phyloP scores from a whole-genome alignment of 129 eudicot species.

The Chrysanthemum lavandulifolium region DNA sequence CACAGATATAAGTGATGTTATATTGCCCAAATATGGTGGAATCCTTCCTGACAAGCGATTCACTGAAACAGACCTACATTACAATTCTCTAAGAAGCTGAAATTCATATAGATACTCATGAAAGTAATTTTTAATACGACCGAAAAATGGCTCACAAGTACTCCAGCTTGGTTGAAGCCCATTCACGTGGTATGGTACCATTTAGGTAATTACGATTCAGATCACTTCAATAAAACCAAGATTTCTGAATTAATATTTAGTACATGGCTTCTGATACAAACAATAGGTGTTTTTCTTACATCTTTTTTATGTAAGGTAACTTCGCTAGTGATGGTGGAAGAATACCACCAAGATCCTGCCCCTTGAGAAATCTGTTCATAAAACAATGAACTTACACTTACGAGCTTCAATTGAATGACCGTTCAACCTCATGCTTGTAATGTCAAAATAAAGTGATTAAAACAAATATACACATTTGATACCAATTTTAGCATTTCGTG shows the following conservation, averaged over 20 bases:
- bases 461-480: no score
- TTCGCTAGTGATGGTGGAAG: constrained; percentile 64
- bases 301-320: constrained; percentile 37
- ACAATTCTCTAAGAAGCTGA: neutral
- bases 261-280: neutral
- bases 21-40: constrained; percentile 61
- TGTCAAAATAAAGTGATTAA: no score
- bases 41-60: constrained; percentile 70
- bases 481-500: no score
- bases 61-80: constrained; percentile 38
- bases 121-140: no score
- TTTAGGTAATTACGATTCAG: constrained; percentile 50
- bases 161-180: constrained; percentile 59
- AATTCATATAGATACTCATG: neutral
- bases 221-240: constrained; percentile 35
- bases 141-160: neutral
- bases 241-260: neutral
- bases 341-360: constrained; percentile 59
- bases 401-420: no score
- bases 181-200: constrained; percentile 65
- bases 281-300: constrained; percentile 31
- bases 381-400: neutral
- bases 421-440: no score
- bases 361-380: constrained; percentile 46
- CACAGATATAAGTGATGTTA: constrained; percentile 53